A percentile compares a stretch with the other conserved stretches of the same genome.
Evolutionary conservation across 805 yeast species (phyloP).

Genomic region (Sugiyamaella qingdaonensis): DNA sequence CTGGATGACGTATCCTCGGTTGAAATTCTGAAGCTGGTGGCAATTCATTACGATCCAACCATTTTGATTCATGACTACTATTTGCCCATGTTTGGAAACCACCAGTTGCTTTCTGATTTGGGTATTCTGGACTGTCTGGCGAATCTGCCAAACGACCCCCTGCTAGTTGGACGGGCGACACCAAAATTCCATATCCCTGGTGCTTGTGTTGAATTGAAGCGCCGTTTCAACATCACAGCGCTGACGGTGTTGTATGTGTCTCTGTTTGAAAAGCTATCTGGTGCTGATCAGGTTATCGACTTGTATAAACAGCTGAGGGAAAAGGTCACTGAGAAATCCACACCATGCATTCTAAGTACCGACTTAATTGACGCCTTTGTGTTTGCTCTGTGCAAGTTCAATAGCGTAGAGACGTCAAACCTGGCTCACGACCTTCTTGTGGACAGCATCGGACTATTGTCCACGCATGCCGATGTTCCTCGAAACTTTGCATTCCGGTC

Average conservation of each 20-base stretch:
- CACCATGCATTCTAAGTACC: background rate
- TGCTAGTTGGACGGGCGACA: background rate
- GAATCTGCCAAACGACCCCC: background rate
- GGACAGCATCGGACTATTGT: slow-evolving; percentile 15
- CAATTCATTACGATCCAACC: slow-evolving; percentile 21
- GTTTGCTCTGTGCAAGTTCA: slow-evolving; percentile 13
- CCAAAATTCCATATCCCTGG: background rate
- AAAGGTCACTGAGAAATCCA: background rate
- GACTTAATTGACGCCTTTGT: slow-evolving; percentile 26
- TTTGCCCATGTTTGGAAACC: slow-evolving; percentile 8
- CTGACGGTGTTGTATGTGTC: slow-evolving; percentile 26
- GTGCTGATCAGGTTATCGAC: slow-evolving; percentile 9
- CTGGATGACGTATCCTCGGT: slow-evolving; percentile 21
- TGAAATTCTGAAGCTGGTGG: slow-evolving; percentile 25
- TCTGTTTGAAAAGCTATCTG: slow-evolving; percentile 22
- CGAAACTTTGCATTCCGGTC: slow-evolving; percentile 13
- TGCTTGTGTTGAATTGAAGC: background rate
- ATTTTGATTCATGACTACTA: slow-evolving; percentile 19
- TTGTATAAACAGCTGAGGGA: slow-evolving; percentile 19
- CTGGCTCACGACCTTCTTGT: slow-evolving; percentile 21
- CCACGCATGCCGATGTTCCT: background rate
- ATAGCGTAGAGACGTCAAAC: slow-evolving; percentile 12
- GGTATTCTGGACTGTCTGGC: slow-evolving; percentile 15
- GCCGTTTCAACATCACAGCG: slow-evolving; percentile 3
- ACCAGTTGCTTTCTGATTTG: slow-evolving; percentile 10